Evolutionary conservation across 1,284 basidiomycete genomes (phyloP).

Genomic region (Ganoderma lingzhi): DNA sequence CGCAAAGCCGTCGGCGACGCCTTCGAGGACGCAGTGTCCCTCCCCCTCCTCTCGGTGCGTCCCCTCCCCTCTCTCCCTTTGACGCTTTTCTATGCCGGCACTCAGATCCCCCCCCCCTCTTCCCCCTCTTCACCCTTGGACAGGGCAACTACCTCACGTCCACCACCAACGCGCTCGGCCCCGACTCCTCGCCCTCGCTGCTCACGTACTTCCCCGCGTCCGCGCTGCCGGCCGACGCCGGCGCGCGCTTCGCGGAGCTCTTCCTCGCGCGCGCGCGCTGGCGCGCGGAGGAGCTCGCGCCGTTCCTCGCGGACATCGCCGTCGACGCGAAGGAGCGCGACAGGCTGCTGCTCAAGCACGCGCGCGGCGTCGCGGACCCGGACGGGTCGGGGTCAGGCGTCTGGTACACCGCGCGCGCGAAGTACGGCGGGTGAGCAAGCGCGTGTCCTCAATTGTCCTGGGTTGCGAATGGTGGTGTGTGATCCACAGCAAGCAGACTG

Average conservation of each 20-base stretch:
- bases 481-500: too few relatives aligned
- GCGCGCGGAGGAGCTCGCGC: constrained; percentile 81
- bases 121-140: too few relatives aligned
- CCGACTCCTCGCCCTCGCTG: constrained; percentile 35
- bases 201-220: constrained; percentile 81
- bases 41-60: constrained; percentile 73
- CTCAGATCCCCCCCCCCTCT: too few relatives aligned
- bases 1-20: constrained; percentile 74
- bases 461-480: too few relatives aligned
- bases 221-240: constrained; percentile 74
- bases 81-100: constrained; percentile 1
- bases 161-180: constrained; percentile 41
- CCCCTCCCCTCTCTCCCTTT: constrained; percentile 3
- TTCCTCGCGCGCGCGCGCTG: constrained; percentile 83
- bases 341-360: constrained; percentile 86
- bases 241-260: constrained; percentile 82
- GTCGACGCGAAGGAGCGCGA: constrained; percentile 88
- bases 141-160: constrained; percentile 81
- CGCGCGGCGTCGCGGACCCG: constrained; percentile 75
- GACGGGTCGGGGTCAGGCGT: constrained; percentile 56
- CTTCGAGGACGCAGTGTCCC: constrained; percentile 65
- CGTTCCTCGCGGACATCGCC: constrained; percentile 84
- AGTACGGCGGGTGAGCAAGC: constrained; percentile 35
- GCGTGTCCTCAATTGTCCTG: too few relatives aligned
- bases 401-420: constrained; percentile 74